Base-by-base conservation (phyloP, 1,284 basidiomycete genomes). In the Rugosomyces carneus region DNA sequence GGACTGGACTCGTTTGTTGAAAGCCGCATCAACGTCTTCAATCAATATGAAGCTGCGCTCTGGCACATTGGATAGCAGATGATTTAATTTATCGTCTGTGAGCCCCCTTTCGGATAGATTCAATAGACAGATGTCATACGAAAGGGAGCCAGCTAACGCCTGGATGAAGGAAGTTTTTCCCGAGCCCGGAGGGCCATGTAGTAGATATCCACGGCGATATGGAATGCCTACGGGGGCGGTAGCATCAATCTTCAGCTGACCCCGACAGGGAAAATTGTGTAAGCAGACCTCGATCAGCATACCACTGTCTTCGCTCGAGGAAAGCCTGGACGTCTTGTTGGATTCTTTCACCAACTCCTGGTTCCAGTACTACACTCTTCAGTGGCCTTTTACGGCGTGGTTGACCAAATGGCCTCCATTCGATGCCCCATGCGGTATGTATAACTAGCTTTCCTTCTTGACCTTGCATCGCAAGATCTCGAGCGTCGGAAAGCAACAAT, bases 101-200 rank as follows among this genome's bases (percentile, higher is more conserved):
- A 99, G 75, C 0, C 96, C 96, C 45, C 96, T 80, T 68, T 99
- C 95, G 23, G 95, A 95, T 32, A 99, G 78, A 65, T 99, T 99
- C 40, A 99, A 75, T 20, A 99, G 68, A 63, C 94, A 98, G 48
- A 99, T 97, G 65, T 99, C 94, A 71, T 98, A 97, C 46, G 81
- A 84, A 21, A 99, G 69, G 13, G 83, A 80, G 9, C 95, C 96
- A 7, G 96, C 96, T 6, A 99, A 76, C 2, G 96, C 94, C 63
- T 97, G 94, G 55, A 99, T 99, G 69, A 94, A 99, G 0, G 93
- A 98, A 1, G 94, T 95, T 67, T 99, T 99, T 45, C 96, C 96
- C 0, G 93, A 96, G 16, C 96, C 96, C 0, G 96, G 96, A 15
- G 96, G 94, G 5, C 96, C 96, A 60, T 99, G 82, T 9, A 99